Conservation (phyloP, 2,329 filamentous ascomycete genomes). For the Alternaria sp. region DNA sequence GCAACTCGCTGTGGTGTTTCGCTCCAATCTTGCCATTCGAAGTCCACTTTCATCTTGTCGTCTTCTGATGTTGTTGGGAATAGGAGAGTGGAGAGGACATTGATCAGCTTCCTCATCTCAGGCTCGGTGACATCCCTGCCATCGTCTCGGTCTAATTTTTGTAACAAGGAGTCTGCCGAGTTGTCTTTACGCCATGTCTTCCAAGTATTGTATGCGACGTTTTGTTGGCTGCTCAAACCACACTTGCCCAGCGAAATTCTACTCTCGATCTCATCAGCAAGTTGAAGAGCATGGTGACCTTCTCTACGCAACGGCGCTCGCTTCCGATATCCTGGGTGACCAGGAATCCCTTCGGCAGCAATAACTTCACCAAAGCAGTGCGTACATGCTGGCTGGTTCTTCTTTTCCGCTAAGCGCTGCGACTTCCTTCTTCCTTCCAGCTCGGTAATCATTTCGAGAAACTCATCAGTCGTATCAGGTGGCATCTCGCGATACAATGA, state of each 20-base stretch:
- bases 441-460: neutral
- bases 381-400: neutral
- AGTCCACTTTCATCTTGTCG: too few relatives aligned
- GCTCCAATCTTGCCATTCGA: too few relatives aligned
- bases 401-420: neutral
- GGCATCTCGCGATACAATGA: too few relatives aligned
- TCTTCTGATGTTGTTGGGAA: too few relatives aligned
- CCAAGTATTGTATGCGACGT: too few relatives aligned
- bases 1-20: too few relatives aligned
- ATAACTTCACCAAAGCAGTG: rapidly evolving
- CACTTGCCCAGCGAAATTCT: neutral
- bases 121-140: neutral
- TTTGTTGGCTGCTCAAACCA: neutral
- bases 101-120: neutral
- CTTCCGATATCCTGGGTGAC: neutral
- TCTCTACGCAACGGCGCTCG: neutral
- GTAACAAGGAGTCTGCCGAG: neutral
- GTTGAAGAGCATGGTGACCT: neutral
- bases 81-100: too few relatives aligned
- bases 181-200: rapidly evolving
- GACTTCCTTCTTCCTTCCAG: rapidly evolving
- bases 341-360: rapidly evolving
- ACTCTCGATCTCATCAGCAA: neutral
- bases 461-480: too few relatives aligned
- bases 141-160: neutral